phyloP scores from a whole-genome alignment of 805 yeast species.

The Lachancea thermotolerans region DNA sequence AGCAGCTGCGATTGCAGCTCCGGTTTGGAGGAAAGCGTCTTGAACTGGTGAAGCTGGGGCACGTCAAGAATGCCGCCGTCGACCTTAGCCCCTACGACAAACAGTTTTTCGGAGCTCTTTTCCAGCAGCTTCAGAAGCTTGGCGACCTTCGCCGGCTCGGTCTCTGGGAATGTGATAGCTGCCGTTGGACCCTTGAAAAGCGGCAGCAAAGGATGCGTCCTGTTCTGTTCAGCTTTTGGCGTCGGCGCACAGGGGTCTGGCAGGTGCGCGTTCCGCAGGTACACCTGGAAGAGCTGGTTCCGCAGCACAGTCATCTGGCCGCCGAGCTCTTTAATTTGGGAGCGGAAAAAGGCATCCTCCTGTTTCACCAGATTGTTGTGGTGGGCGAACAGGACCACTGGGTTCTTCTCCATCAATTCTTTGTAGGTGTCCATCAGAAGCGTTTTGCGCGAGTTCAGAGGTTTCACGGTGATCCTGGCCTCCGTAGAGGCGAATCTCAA shows the following conservation, averaged over 20 bases:
- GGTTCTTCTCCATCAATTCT: slow-evolving; percentile 55
- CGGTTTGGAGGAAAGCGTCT: slow-evolving; percentile 63
- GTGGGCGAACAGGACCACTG: slow-evolving; percentile 73
- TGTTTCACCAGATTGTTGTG: slow-evolving; percentile 69
- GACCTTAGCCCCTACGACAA: slow-evolving; percentile 79
- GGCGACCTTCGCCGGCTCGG: slow-evolving; percentile 65
- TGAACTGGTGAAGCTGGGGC: slow-evolving; percentile 51
- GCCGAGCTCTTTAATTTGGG: slow-evolving; percentile 56
- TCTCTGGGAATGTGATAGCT: slow-evolving; percentile 55
- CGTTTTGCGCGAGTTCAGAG: slow-evolving; percentile 71
- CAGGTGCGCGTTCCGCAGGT: slow-evolving; percentile 61
- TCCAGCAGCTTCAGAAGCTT: slow-evolving; percentile 55
- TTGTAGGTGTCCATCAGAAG: slow-evolving; percentile 77
- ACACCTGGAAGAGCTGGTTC: slow-evolving; percentile 64
- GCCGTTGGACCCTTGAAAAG: slow-evolving; percentile 84
- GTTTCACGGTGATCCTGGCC: slow-evolving; percentile 49
- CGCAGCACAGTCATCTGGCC: slow-evolving; percentile 65
- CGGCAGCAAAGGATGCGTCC: slow-evolving; percentile 61
- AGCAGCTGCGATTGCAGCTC: slow-evolving; percentile 76
- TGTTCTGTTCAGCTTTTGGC: slow-evolving; percentile 40
- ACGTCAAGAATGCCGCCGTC: slow-evolving; percentile 52
- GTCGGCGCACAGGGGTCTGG: slow-evolving; percentile 62
- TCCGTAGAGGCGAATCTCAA: slow-evolving; percentile 17
- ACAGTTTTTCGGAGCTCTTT: slow-evolving; percentile 61
- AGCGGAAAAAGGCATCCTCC: slow-evolving; percentile 61